These are phyloP conservation scores for Berberis vulgaris DNA, from an alignment of 164 flowering plant species.

Conservation along the genomic window DNA sequence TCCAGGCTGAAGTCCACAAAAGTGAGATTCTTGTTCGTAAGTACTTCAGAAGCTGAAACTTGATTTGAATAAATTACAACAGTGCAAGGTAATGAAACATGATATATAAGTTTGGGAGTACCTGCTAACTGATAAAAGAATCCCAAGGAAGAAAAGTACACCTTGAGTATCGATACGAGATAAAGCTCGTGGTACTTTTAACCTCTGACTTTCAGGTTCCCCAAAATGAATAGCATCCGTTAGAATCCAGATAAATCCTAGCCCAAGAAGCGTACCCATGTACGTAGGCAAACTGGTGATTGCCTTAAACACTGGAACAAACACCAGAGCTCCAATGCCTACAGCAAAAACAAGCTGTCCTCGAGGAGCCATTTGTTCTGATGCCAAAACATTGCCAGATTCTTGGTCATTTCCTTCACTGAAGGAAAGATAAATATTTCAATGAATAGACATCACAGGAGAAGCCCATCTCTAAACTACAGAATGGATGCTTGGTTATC, in stretches of 20 bases:
- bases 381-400: constrained; percentile 57
- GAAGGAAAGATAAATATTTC: constrained; percentile 15
- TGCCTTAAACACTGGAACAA: constrained; percentile 96
- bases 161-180: constrained; percentile 98
- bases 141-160: constrained; percentile 91
- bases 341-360: constrained; percentile 86
- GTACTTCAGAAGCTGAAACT: too few relatives aligned
- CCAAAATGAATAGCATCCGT: constrained; percentile 99
- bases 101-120: constrained; percentile 9
- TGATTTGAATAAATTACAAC: not conserved
- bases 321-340: constrained; percentile 84
- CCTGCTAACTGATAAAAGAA: constrained; percentile 95
- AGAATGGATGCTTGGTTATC: not conserved
- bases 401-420: constrained; percentile 87
- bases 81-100: not conserved
- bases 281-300: constrained; percentile 91
- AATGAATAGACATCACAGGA: not conserved
- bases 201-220: constrained; percentile 75
- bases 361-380: constrained; percentile 96
- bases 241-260: constrained; percentile 94
- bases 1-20: constrained; percentile 50
- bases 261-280: constrained; percentile 92
- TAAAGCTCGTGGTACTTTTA: constrained; percentile 94
- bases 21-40: not conserved
- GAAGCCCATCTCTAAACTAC: not conserved